Percentiles rank a stretch among this genome's conserved stretches.
These are phyloP conservation scores for Fusarium sp. DNA, from an alignment of 2,329 filamentous ascomycete species.

Conservation along the genomic window DNA sequence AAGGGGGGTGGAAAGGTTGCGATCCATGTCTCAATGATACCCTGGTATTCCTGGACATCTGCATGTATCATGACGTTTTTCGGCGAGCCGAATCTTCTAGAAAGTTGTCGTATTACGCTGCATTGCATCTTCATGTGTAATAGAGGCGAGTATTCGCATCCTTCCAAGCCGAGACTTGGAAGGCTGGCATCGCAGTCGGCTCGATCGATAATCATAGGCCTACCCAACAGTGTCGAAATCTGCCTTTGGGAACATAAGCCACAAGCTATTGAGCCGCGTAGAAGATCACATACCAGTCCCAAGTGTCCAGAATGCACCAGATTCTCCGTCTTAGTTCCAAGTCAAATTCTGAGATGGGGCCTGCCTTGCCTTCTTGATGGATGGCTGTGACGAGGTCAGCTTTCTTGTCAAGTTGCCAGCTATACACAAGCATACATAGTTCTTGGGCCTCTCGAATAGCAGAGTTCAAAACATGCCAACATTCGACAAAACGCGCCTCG, in stretches of 20 bases:
- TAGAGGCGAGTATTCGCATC: constrained; percentile 45
- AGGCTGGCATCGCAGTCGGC: constrained; percentile 45
- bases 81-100: constrained; percentile 44
- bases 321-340: constrained; percentile 49
- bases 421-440: constrained; percentile 38
- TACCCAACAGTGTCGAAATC: constrained; percentile 46
- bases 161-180: constrained; percentile 47
- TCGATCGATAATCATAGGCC: constrained; percentile 49
- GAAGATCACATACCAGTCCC: constrained; percentile 48
- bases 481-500: constrained; percentile 49
- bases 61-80: constrained; percentile 42
- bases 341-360: constrained; percentile 46
- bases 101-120: constrained; percentile 45
- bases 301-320: constrained; percentile 51
- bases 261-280: background rate
- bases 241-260: constrained; percentile 43
- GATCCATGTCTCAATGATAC: constrained; percentile 54
- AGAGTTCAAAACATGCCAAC: constrained; percentile 49
- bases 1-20: constrained; percentile 54
- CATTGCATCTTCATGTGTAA: constrained; percentile 51
- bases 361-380: constrained; percentile 44
- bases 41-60: constrained; percentile 47
- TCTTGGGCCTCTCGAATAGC: constrained; percentile 51
- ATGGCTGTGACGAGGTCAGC: constrained; percentile 39
- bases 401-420: too few species aligned